Percentiles rank a stretch among this genome's conserved stretches.
Conservation (phyloP, 139 green algal species). For the Chlamydomonas eustigma region DNA sequence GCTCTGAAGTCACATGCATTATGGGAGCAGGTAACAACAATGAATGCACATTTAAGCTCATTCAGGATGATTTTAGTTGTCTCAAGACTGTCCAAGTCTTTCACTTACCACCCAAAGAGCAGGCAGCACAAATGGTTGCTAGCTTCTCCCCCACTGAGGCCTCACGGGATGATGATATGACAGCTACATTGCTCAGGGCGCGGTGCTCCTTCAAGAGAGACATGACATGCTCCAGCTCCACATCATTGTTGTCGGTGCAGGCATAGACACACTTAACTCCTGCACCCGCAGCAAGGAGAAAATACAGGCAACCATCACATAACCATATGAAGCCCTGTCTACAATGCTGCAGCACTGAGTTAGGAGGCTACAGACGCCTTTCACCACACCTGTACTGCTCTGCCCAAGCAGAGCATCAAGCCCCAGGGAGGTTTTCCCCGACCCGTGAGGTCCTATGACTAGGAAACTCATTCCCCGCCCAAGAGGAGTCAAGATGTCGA, state of each 20-base stretch:
- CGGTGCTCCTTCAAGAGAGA: not conserved
- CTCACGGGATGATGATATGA: not conserved
- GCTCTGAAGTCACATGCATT: slow-evolving; percentile 46
- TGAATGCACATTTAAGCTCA: no score
- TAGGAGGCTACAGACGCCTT: no score
- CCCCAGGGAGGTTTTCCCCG: slow-evolving; percentile 58
- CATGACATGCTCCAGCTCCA: slow-evolving; percentile 2
- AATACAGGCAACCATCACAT: no score
- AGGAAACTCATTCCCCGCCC: slow-evolving; percentile 75
- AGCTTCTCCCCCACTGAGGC: not conserved
- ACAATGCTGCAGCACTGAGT: no score
- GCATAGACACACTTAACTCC: slow-evolving; percentile 22
- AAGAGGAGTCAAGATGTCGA: slow-evolving; percentile 81
- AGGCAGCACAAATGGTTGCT: slow-evolving; percentile 3
- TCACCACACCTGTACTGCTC: slow-evolving; percentile 10
- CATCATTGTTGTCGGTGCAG: not conserved
- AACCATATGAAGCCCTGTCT: not conserved
- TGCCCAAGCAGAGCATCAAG: slow-evolving; percentile 65
- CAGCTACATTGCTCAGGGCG: not conserved
- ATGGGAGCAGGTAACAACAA: no score
- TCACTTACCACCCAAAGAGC: slow-evolving; percentile 54
- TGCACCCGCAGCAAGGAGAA: not conserved
- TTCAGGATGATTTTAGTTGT: no score
- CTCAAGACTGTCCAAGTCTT: no score
- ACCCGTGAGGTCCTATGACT: slow-evolving; percentile 50